A percentile compares a stretch with the other conserved stretches of the same genome.
phyloP scores from a whole-genome alignment of 106 monocot species.

The Dioscorea dumetorum region DNA sequence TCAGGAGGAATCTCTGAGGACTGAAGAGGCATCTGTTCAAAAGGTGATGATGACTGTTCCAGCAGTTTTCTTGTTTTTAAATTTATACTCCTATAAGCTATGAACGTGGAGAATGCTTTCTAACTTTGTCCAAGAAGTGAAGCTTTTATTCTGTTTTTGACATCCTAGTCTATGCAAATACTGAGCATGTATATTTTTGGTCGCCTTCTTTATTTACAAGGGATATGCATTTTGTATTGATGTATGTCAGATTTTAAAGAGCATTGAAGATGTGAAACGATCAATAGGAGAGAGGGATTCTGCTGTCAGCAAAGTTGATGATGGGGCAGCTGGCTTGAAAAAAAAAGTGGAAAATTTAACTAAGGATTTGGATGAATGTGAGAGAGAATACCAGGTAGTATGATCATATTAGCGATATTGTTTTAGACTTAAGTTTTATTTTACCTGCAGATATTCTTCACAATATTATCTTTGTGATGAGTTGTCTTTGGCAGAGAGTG shows the following conservation, averaged over 20 bases:
- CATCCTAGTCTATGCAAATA: too few species aligned
- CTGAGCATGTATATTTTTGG: too few species aligned
- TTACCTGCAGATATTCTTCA: neutral
- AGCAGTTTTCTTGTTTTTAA: too few species aligned
- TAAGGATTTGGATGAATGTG: slow-evolving; percentile 55
- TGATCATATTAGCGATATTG: neutral
- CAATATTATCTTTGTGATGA: neutral
- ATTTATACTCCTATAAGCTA: too few species aligned
- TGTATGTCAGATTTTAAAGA: slow-evolving; percentile 44
- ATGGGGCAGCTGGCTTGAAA: slow-evolving; percentile 72
- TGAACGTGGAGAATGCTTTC: too few species aligned
- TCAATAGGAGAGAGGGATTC: slow-evolving; percentile 66
- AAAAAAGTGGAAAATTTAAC: slow-evolving; percentile 60
- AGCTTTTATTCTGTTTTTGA: neutral
- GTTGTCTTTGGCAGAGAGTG: slow-evolving; percentile 49
- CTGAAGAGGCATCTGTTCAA: slow-evolving; percentile 50
- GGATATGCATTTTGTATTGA: too few species aligned
- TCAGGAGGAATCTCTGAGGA: slow-evolving; percentile 52
- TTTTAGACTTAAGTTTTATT: neutral
- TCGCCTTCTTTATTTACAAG: too few species aligned
- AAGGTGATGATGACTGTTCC: slow-evolving; percentile 39
- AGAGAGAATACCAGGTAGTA: slow-evolving; percentile 83
- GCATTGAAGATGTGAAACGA: slow-evolving; percentile 67
- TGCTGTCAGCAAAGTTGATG: slow-evolving; percentile 58
- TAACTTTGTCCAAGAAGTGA: too few species aligned